phyloP scores from a whole-genome alignment of 371 early-diverging fungal genomes.

The Zopfochytrium polystomum region DNA sequence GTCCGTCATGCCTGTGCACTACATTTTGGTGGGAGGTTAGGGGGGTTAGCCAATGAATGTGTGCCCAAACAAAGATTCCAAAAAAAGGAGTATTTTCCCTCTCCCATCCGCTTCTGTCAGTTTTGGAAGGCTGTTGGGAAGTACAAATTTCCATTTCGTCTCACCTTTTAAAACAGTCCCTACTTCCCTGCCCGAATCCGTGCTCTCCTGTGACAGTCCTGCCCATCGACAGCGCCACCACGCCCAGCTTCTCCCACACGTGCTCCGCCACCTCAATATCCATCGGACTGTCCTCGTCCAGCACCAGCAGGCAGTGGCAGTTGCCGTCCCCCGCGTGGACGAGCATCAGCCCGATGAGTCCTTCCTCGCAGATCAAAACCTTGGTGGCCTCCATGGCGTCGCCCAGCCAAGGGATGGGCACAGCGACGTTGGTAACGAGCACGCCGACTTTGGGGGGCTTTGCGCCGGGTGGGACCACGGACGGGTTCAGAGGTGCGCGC shows the following conservation, averaged over 20 bases:
- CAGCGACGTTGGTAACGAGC: constrained; percentile 65
- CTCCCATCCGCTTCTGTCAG: too few species aligned
- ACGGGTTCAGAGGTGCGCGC: constrained; percentile 11
- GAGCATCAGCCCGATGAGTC: constrained; percentile 47
- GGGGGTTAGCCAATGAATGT: too few species aligned
- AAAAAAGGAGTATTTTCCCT: too few species aligned
- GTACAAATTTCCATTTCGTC: too few species aligned
- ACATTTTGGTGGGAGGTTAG: too few species aligned
- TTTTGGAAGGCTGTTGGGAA: too few species aligned
- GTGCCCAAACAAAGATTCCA: too few species aligned
- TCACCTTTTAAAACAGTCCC: constrained; percentile 46
- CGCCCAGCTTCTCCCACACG: constrained; percentile 26
- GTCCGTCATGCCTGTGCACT: too few species aligned
- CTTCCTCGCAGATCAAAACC: constrained; percentile 33
- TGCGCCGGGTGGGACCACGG: neutral
- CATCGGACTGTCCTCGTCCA: constrained; percentile 44
- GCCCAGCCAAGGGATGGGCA: constrained; percentile 59
- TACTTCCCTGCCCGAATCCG: constrained; percentile 74
- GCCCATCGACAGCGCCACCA: constrained; percentile 32
- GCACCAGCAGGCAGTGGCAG: constrained; percentile 56
- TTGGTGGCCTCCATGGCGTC: constrained; percentile 54
- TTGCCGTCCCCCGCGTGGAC: constrained; percentile 55
- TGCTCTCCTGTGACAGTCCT: constrained; percentile 62
- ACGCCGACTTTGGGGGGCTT: constrained; percentile 22
- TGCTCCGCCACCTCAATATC: constrained; percentile 38